phyloP scores from a whole-genome alignment of 1,284 basidiomycete species.

The Irpex sp. region DNA sequence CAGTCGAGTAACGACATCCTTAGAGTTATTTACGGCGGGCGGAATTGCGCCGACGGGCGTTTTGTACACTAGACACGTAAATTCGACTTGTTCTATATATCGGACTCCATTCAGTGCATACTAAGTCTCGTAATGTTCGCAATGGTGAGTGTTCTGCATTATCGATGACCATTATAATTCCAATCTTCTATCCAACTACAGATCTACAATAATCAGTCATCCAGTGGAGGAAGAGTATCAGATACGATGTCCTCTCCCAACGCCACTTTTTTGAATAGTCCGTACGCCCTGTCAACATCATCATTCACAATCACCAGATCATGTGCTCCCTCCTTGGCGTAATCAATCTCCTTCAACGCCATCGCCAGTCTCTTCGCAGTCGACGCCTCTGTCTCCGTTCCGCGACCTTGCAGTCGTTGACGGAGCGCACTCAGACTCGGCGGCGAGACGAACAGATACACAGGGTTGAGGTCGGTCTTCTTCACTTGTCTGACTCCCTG shows the following conservation, averaged over 20 bases:
- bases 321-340: constrained; percentile 76
- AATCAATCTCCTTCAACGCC: constrained; percentile 83
- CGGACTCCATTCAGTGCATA: not conserved
- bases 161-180: no score
- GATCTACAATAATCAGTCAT: constrained; percentile 37
- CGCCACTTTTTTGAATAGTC: constrained; percentile 65
- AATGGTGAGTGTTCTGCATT: no score
- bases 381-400: constrained; percentile 81
- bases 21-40: no score
- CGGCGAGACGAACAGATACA: constrained; percentile 94
- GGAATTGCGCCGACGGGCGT: no score
- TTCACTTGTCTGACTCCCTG: constrained; percentile 89
- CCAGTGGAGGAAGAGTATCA: constrained; percentile 57
- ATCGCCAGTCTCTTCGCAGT: constrained; percentile 78
- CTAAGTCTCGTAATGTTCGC: no score
- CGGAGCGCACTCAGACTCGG: constrained; percentile 73
- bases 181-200: not conserved
- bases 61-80: no score
- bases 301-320: constrained; percentile 93
- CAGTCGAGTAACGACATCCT: no score
- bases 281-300: constrained; percentile 82
- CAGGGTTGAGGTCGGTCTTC: constrained; percentile 71
- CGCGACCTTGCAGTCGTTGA: constrained; percentile 71
- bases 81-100: no score
- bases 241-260: constrained; percentile 55